Percentiles rank a stretch among this genome's conserved stretches.
Conservation (phyloP, 2,329 filamentous ascomycete genomes). For the Calonectria pteridis region DNA sequence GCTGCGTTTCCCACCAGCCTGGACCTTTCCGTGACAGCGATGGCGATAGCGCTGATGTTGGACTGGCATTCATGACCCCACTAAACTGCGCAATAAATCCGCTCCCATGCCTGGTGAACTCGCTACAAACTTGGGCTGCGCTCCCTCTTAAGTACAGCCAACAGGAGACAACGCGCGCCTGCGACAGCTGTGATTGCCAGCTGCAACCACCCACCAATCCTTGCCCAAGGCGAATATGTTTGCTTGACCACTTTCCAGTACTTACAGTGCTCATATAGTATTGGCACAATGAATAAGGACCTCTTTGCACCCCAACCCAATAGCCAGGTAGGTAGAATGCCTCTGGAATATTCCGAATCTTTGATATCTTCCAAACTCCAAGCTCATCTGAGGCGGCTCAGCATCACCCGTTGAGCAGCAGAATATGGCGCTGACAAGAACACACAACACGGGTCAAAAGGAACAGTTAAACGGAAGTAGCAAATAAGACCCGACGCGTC, state of each 20-base stretch:
- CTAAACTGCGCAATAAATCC: neutral
- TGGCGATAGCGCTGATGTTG: neutral
- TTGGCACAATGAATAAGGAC: neutral
- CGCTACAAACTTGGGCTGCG: neutral
- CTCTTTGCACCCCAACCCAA: neutral
- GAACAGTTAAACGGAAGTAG: neutral
- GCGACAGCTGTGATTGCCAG: neutral
- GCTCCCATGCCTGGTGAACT: neutral
- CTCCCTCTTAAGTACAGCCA: neutral
- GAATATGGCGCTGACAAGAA: neutral
- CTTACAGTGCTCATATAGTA: neutral
- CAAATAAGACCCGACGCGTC: neutral
- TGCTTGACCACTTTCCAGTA: neutral
- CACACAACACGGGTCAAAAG: neutral
- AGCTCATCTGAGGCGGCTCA: neutral
- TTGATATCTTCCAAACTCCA: neutral
- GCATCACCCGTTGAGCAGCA: neutral
- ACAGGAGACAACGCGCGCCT: neutral
- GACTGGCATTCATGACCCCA: neutral
- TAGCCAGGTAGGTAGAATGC: neutral
- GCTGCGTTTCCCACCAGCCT: slow-evolving; percentile 1
- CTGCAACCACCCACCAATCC: neutral
- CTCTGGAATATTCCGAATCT: neutral
- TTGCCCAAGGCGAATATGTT: neutral
- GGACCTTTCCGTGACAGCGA: neutral